phyloP scores from a whole-genome alignment of 129 eudicot genomes.

The Tagetes erecta region DNA sequence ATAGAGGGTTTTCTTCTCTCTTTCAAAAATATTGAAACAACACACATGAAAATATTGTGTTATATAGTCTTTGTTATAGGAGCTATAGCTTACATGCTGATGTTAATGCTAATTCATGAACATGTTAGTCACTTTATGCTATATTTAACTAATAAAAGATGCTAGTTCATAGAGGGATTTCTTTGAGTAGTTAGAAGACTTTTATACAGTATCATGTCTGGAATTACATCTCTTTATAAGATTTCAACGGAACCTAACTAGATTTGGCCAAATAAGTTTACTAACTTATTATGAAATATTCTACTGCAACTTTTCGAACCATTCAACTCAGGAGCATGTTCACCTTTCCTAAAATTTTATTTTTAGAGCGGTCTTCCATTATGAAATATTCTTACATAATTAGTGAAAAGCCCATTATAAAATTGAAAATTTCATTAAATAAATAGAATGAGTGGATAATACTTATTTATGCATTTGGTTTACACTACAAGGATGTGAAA shows the following conservation, averaged over 20 bases:
- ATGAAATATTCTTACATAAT: not conserved
- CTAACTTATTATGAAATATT: not conserved
- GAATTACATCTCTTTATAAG: not conserved
- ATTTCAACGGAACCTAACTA: not conserved
- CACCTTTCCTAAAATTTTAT: not conserved
- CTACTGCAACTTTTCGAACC: not conserved
- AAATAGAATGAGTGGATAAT: not conserved
- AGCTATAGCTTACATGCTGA: conserved; percentile 13
- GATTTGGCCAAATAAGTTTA: not conserved
- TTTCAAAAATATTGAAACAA: not conserved
- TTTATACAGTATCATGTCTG: not conserved
- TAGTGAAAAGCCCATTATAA: not conserved
- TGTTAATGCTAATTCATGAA: not conserved
- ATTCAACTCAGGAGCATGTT: not conserved
- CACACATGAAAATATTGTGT: not conserved
- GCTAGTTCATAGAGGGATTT: no score
- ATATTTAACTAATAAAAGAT: not conserved
- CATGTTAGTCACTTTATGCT: not conserved
- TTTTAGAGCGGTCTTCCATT: not conserved
- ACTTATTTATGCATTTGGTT: conserved; percentile 7
- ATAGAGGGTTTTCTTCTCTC: not conserved
- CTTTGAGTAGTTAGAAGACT: no score
- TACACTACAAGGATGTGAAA: not conserved
- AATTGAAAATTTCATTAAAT: not conserved
- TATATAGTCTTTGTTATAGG: not conserved